Percentiles rank a stretch among this genome's conserved stretches.
phyloP scores from a whole-genome alignment of 2,329 filamentous ascomycete genomes.

The Hymenoscyphus scutula region DNA sequence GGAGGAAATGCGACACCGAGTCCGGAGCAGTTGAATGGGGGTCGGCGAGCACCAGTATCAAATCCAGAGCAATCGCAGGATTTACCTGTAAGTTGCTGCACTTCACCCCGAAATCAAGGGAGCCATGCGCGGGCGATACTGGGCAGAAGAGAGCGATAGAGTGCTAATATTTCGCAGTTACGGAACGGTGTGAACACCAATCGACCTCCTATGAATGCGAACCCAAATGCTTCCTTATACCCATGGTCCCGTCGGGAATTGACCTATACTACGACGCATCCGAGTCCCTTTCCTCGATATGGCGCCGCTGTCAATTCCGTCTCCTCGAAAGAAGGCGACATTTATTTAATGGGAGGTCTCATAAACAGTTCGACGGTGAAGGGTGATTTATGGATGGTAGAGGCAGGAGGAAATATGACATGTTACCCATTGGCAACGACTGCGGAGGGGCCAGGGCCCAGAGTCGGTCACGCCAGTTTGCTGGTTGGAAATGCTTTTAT shows the following conservation, averaged over 20 bases:
- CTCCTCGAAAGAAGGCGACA: constrained; percentile 92
- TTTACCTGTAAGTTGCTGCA: constrained; percentile 39
- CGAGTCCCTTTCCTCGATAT: constrained; percentile 92
- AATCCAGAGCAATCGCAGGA: constrained; percentile 35
- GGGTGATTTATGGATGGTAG: constrained; percentile 96
- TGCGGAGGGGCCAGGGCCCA: constrained; percentile 88
- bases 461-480: constrained; percentile 91
- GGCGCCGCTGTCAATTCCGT: constrained; percentile 91
- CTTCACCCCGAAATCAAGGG: constrained; percentile 9
- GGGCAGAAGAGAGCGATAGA: not conserved
- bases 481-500: constrained; percentile 98
- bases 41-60: constrained; percentile 49
- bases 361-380: constrained; percentile 95
- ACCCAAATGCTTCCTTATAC: constrained; percentile 78
- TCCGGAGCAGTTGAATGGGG: constrained; percentile 48
- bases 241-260: constrained; percentile 92
- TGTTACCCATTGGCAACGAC: constrained; percentile 92
- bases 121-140: not conserved
- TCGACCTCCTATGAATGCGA: constrained; percentile 38
- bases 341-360: constrained; percentile 96
- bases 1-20: constrained; percentile 32
- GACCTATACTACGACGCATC: constrained; percentile 77
- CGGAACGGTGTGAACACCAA: constrained; percentile 48
- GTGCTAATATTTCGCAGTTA: constrained; percentile 41
- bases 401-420: constrained; percentile 80